Base-by-base conservation (phyloP, 257 asterid genomes). In the Cordia subcordata region DNA sequence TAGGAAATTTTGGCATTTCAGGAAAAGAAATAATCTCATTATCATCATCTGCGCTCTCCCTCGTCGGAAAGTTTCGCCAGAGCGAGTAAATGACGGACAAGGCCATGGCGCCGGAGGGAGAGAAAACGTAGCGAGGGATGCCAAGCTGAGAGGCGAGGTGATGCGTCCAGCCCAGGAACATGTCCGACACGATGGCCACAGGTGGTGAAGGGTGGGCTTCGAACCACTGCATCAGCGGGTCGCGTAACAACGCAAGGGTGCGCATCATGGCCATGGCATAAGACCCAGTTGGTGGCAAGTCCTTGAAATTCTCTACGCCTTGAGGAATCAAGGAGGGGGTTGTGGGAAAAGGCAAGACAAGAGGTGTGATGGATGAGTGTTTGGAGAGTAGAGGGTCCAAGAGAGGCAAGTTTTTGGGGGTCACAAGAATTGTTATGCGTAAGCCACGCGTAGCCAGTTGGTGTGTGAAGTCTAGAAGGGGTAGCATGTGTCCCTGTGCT, bases 401-500 rank as follows among this genome's bases (percentile, higher is more conserved):
- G 33, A 58, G 47, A 8, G 65, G 87, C 52, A 86, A 79, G 75
- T 86, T 89, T 57, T 80, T 82, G 0, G 94, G 95, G 33, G 97
- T 88, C 11, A 89, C 83, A 20, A 86, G 72, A 18, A 86, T 64
- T 58, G 96, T 88, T 16, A 86, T 56, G 75, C 79, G 42, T 55
- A 75, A 50, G 66, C 74, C 83, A 21, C 80, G 84, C 51, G 66
- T 54, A 60, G 87, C 78, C n/a, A 88, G 83, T 35, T 73, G 94
- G 73, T 76, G 83, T 40, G 91, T 65, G 17, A 89, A 68, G 56
- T 89, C 81, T 1, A 89, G 72, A 57, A 86, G 79, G 10, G 96
- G 83, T 20, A 80, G 18, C 91, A 89, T 86, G 86, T 89, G 96
- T 16, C 96, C 96, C 67, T 86, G 96, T 15, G 94, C 95, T 13